Percentiles rank a stretch among this genome's conserved stretches.
Evolutionary conservation across 768 basidiomycete species (phyloP).

Genomic region (Gyrodon lividus): DNA sequence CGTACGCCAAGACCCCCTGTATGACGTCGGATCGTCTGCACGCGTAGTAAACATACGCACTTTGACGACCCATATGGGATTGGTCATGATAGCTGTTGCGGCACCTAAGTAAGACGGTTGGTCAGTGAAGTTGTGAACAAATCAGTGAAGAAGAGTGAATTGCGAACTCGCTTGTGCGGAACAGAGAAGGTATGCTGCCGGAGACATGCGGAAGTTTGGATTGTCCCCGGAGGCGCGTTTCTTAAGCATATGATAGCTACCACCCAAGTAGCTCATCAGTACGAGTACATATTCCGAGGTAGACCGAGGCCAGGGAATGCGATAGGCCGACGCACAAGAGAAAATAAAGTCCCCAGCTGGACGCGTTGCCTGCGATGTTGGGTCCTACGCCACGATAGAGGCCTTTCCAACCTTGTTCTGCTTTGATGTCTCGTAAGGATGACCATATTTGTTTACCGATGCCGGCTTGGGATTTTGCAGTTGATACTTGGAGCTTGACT

Average conservation of each 20-base stretch:
- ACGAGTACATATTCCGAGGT: not conserved
- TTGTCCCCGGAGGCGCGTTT: constrained; percentile 70
- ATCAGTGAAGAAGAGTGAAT: constrained; percentile 15
- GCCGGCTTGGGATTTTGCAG: constrained; percentile 55
- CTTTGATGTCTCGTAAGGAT: constrained; percentile 71
- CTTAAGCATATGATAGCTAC: constrained; percentile 93
- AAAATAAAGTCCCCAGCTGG: constrained; percentile 98
- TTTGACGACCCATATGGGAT: constrained; percentile 97
- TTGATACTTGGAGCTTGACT: constrained; percentile 88
- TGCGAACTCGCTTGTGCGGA: constrained; percentile 95
- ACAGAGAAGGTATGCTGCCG: constrained; percentile 80
- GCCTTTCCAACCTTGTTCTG: constrained; percentile 74
- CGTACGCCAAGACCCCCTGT: constrained; percentile 75
- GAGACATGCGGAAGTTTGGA: constrained; percentile 63
- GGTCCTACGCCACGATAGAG: constrained; percentile 88
- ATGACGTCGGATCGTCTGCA: constrained; percentile 64
- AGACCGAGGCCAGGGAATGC: constrained; percentile 1
- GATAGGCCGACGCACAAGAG: constrained; percentile 69
- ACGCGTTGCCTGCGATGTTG: constrained; percentile 92
- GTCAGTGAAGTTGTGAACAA: constrained; percentile 13
- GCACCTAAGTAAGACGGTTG: constrained; percentile 57
- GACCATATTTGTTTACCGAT: constrained; percentile 74
- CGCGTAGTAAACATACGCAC: constrained; percentile 93
- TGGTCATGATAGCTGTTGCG: constrained; percentile 89
- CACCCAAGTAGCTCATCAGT: constrained; percentile 3